phyloP scores from a whole-genome alignment of 2,329 filamentous ascomycete species.

The Alternaria conjuncta region DNA sequence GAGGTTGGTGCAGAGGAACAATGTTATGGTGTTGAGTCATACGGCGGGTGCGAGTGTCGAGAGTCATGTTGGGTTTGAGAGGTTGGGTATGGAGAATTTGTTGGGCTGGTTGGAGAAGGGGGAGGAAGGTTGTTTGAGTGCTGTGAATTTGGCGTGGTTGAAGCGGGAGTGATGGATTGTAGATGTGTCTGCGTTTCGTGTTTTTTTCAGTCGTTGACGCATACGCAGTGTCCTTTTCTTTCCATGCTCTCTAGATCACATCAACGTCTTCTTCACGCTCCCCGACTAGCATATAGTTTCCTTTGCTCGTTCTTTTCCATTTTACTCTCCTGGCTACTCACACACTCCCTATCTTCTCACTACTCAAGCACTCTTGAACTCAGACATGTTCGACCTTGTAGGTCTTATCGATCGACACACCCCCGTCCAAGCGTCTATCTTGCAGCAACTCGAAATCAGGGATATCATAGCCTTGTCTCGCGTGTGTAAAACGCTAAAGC shows the following conservation, averaged over 20 bases:
- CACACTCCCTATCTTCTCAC: background rate
- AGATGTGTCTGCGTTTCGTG: background rate
- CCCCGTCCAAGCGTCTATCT: background rate
- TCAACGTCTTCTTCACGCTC: background rate
- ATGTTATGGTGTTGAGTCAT: conserved; percentile 69
- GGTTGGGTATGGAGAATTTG: conserved; percentile 71
- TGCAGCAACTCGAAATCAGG: background rate
- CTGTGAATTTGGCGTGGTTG: conserved; percentile 67
- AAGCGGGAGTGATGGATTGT: conserved; percentile 17
- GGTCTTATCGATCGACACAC: background rate
- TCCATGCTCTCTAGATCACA: background rate
- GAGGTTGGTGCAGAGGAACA: conserved; percentile 53
- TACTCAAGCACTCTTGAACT: background rate
- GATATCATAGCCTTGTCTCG: background rate
- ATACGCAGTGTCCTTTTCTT: background rate
- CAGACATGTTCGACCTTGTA: background rate
- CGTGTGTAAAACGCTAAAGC: background rate
- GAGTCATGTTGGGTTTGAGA: conserved; percentile 70
- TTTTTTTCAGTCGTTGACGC: background rate
- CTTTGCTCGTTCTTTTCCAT: background rate
- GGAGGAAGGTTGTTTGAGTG: conserved; percentile 60
- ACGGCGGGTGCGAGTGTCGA: conserved; percentile 72
- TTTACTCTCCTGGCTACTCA: background rate
- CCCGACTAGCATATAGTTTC: background rate
- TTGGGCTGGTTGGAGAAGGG: conserved; percentile 62